These are phyloP conservation scores for Oryza nivara DNA, from an alignment of 176 grass and related monocot species.

Conservation along the genomic window DNA sequence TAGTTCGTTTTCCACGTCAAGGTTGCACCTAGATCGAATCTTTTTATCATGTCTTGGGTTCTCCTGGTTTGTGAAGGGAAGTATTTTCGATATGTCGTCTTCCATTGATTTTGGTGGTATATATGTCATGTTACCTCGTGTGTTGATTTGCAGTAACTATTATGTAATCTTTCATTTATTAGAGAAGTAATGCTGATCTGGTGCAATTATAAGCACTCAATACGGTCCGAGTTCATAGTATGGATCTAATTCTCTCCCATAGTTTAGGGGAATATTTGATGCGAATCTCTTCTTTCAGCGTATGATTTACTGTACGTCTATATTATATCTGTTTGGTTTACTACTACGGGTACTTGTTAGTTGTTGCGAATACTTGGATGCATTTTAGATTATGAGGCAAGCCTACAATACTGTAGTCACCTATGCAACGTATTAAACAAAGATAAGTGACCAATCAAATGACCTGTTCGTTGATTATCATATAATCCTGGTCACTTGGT, in stretches of 20 bases:
- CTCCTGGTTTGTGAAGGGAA: not conserved
- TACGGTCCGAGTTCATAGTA: constrained; percentile 6
- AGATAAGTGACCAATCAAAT: constrained; percentile 29
- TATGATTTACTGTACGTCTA: not conserved
- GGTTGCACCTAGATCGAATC: constrained; percentile 34
- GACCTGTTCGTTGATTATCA: constrained; percentile 41
- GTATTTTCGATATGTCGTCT: not conserved
- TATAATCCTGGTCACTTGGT: not conserved
- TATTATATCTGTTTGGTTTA: not conserved
- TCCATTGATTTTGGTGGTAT: not conserved
- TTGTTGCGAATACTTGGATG: not conserved
- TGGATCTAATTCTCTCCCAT: constrained; percentile 41
- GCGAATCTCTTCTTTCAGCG: constrained; percentile 20
- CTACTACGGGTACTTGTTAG: not conserved
- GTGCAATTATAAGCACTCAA: not conserved
- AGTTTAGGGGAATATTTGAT: constrained; percentile 46
- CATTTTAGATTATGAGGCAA: constrained; percentile 31
- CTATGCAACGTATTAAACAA: constrained; percentile 30
- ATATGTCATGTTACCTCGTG: not conserved
- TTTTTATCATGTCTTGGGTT: not conserved
- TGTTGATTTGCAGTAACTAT: not conserved
- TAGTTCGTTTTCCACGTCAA: constrained; percentile 27
- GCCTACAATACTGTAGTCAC: not conserved
- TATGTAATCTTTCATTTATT: not conserved
- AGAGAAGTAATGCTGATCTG: constrained; percentile 20